Evolutionary conservation across 108 stramenopile genomes (phyloP).

Genomic region (Nitzschia palea): DNA sequence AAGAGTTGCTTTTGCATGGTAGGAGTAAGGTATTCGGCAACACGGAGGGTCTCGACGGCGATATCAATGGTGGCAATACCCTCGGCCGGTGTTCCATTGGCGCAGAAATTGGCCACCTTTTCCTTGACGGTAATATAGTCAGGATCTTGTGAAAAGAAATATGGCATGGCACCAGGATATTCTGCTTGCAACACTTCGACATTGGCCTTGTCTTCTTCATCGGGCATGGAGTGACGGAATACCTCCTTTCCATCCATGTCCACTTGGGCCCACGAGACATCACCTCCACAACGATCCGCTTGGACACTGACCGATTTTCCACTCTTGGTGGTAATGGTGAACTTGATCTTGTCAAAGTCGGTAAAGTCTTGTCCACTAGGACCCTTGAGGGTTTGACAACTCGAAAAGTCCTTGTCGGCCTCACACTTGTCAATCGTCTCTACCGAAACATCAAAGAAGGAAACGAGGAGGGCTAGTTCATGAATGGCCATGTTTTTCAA

Average conservation of each 20-base stretch:
- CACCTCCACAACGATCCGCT: slow-evolving; percentile 91
- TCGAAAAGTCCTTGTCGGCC: slow-evolving; percentile 86
- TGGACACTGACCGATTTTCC: slow-evolving; percentile 83
- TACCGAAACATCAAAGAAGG: slow-evolving; percentile 85
- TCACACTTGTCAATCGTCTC: slow-evolving; percentile 81
- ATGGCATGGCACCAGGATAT: slow-evolving; percentile 93
- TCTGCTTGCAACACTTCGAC: slow-evolving; percentile 74
- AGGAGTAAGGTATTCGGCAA: slow-evolving; percentile 87
- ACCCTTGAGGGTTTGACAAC: slow-evolving; percentile 79
- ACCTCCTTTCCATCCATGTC: slow-evolving; percentile 74
- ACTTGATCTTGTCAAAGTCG: slow-evolving; percentile 93
- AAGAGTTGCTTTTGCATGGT: slow-evolving; percentile 70
- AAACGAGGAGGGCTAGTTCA: slow-evolving; percentile 85
- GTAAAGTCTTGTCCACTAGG: slow-evolving; percentile 84
- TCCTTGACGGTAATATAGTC: slow-evolving; percentile 97
- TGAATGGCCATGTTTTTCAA: slow-evolving; percentile 96
- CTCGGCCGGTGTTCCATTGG: slow-evolving; percentile 65
- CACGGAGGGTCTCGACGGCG: slow-evolving; percentile 84
- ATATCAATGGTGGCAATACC: slow-evolving; percentile 92
- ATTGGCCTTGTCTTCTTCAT: slow-evolving; percentile 87
- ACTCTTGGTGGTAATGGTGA: slow-evolving; percentile 92
- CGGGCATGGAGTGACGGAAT: slow-evolving; percentile 89
- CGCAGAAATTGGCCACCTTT: slow-evolving; percentile 71
- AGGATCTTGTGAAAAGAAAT: slow-evolving; percentile 93
- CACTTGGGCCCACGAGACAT: slow-evolving; percentile 78